Evolutionary conservation across 1,284 basidiomycete genomes (phyloP), one percentile per base, ranked within the genome.

Genomic region (Puccinia novopanici): DNA sequence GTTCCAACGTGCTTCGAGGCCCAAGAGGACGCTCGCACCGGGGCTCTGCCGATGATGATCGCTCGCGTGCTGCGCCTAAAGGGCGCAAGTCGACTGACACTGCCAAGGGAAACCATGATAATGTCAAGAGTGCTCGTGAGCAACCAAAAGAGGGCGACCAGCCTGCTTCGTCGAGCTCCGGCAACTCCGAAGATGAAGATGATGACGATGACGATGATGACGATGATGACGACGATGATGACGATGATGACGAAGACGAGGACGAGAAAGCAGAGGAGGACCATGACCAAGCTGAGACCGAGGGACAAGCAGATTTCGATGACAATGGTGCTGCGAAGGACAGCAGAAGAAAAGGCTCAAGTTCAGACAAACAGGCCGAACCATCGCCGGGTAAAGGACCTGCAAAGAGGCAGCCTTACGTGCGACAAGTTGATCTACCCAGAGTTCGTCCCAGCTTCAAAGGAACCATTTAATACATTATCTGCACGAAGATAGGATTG

Each of bases 391-490:
- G 27, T 27, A 67, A 54, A 54, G 65, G 75, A 13, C 48, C n/a
- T 19, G 50, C 27, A 55, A 75, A 52, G 57, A 77, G 70, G 37
- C 75, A 77, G 17, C 75, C 75, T 17, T 77, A 77, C 34, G 75
- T 77, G 1, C 61, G 75, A 54, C 75, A 77, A 77, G 75, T 77
- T 22, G 75, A 77, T 54, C 40, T 77, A 13, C 75, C 75, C 13
- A 67, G 54, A 37, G 75, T 77, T 67, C 30, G 75, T 45, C 15
- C 52, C 34, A n/a, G 22, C 59, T 75, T 30, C 37, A 48, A 59
- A 48, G 34, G 30, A 0, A 27, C 17, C 12, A 19, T 3, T 9
- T 65, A 27, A 48, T 15, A 65, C 22, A n/a, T n/a, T 17, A 22
- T 34, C 19, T 12, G 3, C n/a, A 37, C 10, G 22, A 61, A 24